Conservation (phyloP, 225 moss, liverwort and hornwort species). For the Rhytidiadelphus loreus region DNA sequence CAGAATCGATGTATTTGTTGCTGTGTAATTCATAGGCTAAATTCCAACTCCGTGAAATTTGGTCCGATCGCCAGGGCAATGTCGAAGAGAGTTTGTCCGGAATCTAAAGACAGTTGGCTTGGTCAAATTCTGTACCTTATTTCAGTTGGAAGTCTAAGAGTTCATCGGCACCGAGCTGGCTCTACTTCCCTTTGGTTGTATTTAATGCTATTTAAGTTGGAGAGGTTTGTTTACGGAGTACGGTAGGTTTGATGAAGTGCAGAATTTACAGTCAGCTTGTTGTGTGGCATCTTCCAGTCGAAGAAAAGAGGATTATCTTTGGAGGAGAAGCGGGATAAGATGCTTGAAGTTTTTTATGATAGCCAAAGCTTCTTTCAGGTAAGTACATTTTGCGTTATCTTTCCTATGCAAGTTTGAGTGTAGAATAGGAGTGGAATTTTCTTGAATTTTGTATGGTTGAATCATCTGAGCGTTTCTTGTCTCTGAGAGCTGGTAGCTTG, state of each 20-base stretch:
- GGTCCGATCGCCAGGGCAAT: background rate
- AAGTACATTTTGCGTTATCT: background rate
- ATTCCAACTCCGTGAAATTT: background rate
- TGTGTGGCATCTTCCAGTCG: constrained; percentile 29
- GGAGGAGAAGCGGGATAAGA: constrained; percentile 78
- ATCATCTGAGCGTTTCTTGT: background rate
- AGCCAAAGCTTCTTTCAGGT: constrained; percentile 77
- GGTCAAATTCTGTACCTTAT: background rate
- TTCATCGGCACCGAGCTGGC: background rate
- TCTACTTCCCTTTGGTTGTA: background rate
- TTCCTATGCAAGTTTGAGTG: background rate
- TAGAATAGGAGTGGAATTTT: background rate
- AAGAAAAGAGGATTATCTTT: constrained; percentile 72
- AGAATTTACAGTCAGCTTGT: background rate
- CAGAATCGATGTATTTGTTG: background rate
- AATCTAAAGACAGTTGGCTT: background rate
- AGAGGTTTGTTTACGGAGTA: background rate
- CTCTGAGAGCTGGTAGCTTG: background rate
- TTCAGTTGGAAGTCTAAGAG: background rate
- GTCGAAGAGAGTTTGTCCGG: background rate
- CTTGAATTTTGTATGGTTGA: background rate
- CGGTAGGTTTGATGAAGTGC: background rate
- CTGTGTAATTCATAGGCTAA: background rate
- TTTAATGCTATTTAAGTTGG: background rate
- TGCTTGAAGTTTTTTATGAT: constrained; percentile 78